Evolutionary conservation across 1,139 yeast species (phyloP), one percentile per base, ranked within the genome.

Genomic region (Tardiomyces digboiensis): DNA sequence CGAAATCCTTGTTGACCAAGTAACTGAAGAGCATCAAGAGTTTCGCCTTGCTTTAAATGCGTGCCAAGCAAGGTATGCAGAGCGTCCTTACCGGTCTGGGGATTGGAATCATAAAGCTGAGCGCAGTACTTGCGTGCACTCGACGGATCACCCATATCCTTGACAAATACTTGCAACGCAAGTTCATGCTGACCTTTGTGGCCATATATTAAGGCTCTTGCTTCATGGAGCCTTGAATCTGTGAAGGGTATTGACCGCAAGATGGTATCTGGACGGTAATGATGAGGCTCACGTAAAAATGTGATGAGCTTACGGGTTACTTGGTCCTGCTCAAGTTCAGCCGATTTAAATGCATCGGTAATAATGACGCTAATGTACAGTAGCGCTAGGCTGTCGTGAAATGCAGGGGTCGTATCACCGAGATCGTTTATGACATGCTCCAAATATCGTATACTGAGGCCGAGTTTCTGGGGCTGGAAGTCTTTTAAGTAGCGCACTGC

Each of bases 151-250:
- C 74, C 65, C 41, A 87, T 62, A 38, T 80, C 78, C 46, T 73
- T 71, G 45, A 76, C 78, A 39, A 80, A 70, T 1, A 86, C 75
- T 49, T 76, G 76, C 21, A 91, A 67, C 0, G 89, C 81, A 42
- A 77, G 74, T 13, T 72, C 72, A 55, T 86, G 87, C 46, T 77
- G 78, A 1, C 78, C 81, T 39, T 83, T 60, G 49, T 76, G 71
- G 38, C 74, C 72, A 46, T 82, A 70, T 2, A 89, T 74, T 42
- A 76, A 71, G 0, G 86, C 77, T 38, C 78, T 72, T 41, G 84
- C 57, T 14, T 65, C 64, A 21, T 65, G 53, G 5, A 72, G 52
- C 26, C 52, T 54, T 6, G 44, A 43, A 19, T 46, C 48, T 13
- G 58, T 48, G 2, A 53, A 43, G 0, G 66, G 65, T 10, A 64